phyloP scores from a whole-genome alignment of 805 yeast species.

The Teunomyces cretensis region DNA sequence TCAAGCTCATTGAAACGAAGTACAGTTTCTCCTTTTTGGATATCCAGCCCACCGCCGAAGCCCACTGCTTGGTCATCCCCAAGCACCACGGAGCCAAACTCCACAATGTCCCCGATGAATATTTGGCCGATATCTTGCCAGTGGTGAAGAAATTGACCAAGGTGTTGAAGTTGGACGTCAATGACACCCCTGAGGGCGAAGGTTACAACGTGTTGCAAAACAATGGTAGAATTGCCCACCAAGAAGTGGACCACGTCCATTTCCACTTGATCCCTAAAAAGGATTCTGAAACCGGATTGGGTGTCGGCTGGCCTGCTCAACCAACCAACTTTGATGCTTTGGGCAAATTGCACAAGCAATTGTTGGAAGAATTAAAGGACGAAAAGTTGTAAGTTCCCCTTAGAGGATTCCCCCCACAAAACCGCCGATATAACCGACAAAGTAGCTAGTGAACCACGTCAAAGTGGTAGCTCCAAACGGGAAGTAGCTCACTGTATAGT shows the following conservation, averaged over 20 bases:
- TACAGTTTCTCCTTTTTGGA: slow-evolving; percentile 82
- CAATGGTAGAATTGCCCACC: slow-evolving; percentile 95
- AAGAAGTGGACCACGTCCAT: slow-evolving; percentile 93
- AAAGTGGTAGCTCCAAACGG: slow-evolving; percentile 89
- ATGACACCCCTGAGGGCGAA: slow-evolving; percentile 59
- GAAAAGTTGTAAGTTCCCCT: slow-evolving; percentile 11
- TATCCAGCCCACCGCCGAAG: slow-evolving; percentile 87
- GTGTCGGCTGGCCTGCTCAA: slow-evolving; percentile 93
- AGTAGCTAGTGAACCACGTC: slow-evolving; percentile 48
- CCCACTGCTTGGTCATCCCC: slow-evolving; percentile 89
- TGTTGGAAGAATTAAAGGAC: slow-evolving; percentile 30
- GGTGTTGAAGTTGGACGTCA: slow-evolving; percentile 62
- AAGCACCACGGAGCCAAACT: slow-evolving; percentile 91
- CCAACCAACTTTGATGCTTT: slow-evolving; percentile 73
- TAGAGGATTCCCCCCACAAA: slow-evolving; percentile 44
- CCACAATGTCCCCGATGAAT: slow-evolving; percentile 91
- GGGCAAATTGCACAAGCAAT: slow-evolving; percentile 62
- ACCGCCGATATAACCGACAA: slow-evolving; percentile 44
- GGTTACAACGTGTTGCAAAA: slow-evolving; percentile 91
- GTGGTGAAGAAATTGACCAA: slow-evolving; percentile 82
- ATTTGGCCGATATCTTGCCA: slow-evolving; percentile 82
- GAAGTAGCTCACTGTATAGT: slow-evolving; percentile 89
- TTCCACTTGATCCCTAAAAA: slow-evolving; percentile 94
- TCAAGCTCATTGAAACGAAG: slow-evolving; percentile 86
- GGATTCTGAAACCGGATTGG: slow-evolving; percentile 68